phyloP scores from a whole-genome alignment of 768 basidiomycete species.

The Paxillus involutus region DNA sequence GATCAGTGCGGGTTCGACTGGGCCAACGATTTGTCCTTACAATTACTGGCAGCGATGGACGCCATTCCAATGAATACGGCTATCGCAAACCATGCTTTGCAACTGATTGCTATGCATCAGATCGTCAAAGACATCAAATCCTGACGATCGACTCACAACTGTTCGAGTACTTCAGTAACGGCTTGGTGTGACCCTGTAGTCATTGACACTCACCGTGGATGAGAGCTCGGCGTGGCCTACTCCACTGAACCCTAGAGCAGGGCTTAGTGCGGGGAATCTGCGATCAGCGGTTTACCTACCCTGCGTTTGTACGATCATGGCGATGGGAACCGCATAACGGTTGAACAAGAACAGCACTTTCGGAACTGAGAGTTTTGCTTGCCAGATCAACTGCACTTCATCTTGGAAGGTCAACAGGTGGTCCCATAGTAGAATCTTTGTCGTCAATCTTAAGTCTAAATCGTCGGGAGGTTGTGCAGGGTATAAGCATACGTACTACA shows the following conservation, averaged over 20 bases:
- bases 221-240: conserved; percentile 5
- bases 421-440: conserved; percentile 34
- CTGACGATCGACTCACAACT: conserved; percentile 17
- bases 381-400: conserved; percentile 35
- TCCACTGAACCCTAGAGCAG: conserved; percentile 24
- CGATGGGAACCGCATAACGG: conserved; percentile 32
- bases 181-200: background rate
- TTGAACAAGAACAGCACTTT: conserved; percentile 35
- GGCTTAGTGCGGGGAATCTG: background rate
- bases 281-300: conserved; percentile 21
- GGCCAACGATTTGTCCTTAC: conserved; percentile 19
- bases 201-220: conserved; percentile 1
- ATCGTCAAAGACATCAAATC: background rate
- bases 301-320: conserved; percentile 29
- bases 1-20: background rate
- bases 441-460: background rate
- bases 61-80: conserved; percentile 33
- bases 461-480: background rate
- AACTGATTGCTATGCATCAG: conserved; percentile 16
- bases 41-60: conserved; percentile 36
- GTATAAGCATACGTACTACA: conserved; percentile 17
- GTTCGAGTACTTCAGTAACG: background rate
- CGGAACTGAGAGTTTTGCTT: conserved; percentile 22
- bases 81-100: conserved; percentile 20
- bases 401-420: conserved; percentile 33